phyloP scores from a whole-genome alignment of 2,329 filamentous ascomycete species.

The Rosellinia necatrix region DNA sequence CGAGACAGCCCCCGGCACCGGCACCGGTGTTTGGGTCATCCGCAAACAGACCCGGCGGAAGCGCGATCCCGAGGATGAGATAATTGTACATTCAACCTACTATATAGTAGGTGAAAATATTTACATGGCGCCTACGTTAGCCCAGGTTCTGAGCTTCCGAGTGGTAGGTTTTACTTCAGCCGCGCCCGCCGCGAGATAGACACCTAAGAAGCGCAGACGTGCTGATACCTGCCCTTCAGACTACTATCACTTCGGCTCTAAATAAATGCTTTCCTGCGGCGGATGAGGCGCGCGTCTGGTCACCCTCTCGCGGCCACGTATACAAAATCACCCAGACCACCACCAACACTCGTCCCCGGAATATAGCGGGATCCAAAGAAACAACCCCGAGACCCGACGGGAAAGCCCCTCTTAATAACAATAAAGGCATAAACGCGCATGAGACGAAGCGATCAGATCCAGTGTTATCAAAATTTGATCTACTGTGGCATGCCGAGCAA shows the following conservation, averaged over 20 bases:
- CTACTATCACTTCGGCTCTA: slow-evolving; percentile 60
- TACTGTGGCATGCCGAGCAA: slow-evolving; percentile 58
- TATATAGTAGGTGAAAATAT: slow-evolving; percentile 70
- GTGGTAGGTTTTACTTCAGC: slow-evolving; percentile 51
- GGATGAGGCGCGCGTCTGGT: slow-evolving; percentile 58
- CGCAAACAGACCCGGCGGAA: slow-evolving; percentile 69
- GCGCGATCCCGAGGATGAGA: slow-evolving; percentile 60
- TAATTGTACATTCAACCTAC: slow-evolving; percentile 64
- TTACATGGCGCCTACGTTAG: slow-evolving; percentile 67
- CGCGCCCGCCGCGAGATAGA: neutral
- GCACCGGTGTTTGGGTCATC: slow-evolving; percentile 71
- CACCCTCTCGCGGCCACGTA: slow-evolving; percentile 57
- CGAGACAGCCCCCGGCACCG: slow-evolving; percentile 63
- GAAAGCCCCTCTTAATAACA: slow-evolving; percentile 27
- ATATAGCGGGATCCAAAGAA: slow-evolving; percentile 48
- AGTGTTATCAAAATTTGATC: slow-evolving; percentile 43
- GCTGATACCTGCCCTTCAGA: slow-evolving; percentile 42
- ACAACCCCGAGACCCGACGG: slow-evolving; percentile 52
- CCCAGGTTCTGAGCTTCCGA: slow-evolving; percentile 62
- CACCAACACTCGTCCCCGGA: slow-evolving; percentile 36
- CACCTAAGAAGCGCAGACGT: neutral
- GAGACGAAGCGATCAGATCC: slow-evolving; percentile 44
- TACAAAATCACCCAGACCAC: slow-evolving; percentile 49
- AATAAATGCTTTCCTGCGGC: slow-evolving; percentile 57
- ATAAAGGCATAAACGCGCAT: slow-evolving; percentile 32